These are phyloP conservation scores for Dalbergia oliveri DNA, from an alignment of 306 rosid genomes.

Conservation along the genomic window DNA sequence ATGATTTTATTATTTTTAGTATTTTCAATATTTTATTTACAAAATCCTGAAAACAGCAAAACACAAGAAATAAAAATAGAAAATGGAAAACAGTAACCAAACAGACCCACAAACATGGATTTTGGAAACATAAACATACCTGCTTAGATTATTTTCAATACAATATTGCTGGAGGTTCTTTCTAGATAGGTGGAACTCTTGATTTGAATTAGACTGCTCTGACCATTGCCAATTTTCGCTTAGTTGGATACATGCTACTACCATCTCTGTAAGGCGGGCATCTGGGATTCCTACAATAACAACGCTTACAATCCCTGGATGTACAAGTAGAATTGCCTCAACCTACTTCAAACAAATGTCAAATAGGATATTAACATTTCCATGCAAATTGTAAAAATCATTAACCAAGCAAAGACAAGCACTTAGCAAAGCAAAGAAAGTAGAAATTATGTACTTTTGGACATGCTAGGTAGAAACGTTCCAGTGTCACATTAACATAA, in stretches of 20 bases:
- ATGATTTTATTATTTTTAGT: no score
- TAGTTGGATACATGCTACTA: constrained; percentile 69
- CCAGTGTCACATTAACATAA: not conserved
- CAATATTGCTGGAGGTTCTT: constrained; percentile 65
- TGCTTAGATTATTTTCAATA: constrained; percentile 60
- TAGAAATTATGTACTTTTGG: not conserved
- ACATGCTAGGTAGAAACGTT: constrained; percentile 15
- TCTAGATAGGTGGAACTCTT: constrained; percentile 54
- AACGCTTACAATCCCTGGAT: constrained; percentile 72
- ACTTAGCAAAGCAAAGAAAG: not conserved
- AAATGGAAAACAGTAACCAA: no score
- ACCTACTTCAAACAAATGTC: constrained; percentile 57
- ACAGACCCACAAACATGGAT: constrained; percentile 6
- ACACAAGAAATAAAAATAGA: no score
- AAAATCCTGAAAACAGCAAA: no score
- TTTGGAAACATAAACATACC: constrained; percentile 50
- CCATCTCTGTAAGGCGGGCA: constrained; percentile 70
- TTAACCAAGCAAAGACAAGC: constrained; percentile 22
- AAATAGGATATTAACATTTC: constrained; percentile 8
- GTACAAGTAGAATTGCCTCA: constrained; percentile 71
- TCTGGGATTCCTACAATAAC: constrained; percentile 84
- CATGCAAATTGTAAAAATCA: constrained; percentile 4
- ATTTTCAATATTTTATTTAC: no score
- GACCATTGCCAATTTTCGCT: constrained; percentile 75
- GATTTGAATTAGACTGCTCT: constrained; percentile 40